Evolutionary conservation across 73 alveolate genomes (phyloP).

Genomic region (Paramecium primaurelia): DNA sequence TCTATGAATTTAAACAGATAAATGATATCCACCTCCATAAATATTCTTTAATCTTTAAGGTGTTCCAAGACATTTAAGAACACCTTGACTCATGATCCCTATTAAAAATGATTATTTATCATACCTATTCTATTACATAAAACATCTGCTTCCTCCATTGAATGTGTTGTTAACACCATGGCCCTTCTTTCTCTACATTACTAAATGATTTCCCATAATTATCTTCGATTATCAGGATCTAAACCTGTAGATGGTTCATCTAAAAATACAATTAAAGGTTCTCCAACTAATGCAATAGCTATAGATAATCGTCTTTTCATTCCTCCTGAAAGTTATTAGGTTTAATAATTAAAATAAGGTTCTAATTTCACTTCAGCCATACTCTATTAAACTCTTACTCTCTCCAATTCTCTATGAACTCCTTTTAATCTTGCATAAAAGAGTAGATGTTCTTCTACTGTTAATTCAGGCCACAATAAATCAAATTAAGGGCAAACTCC

Average conservation of each 20-base stretch:
- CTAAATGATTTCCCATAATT: constrained; percentile 91
- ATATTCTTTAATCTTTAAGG: constrained; percentile 46
- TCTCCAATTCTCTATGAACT: constrained; percentile 75
- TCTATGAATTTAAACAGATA: constrained; percentile 51
- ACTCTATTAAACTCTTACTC: constrained; percentile 71
- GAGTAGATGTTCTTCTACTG: constrained; percentile 91
- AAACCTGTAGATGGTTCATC: constrained; percentile 99
- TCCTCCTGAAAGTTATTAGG: constrained; percentile 92
- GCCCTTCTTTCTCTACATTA: constrained; percentile 87
- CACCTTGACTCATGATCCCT: constrained; percentile 69
- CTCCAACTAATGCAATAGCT: constrained; percentile 90
- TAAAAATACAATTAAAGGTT: constrained; percentile 89
- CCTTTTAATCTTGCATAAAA: constrained; percentile 95
- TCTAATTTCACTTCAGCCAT: constrained; percentile 92
- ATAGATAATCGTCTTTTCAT: constrained; percentile 96
- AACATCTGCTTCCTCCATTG: constrained; percentile 99
- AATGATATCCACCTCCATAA: constrained; percentile 69
- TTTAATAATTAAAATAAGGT: constrained; percentile 79
- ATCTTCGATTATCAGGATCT: constrained; percentile 96
- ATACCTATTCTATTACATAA: constrained; percentile 92
- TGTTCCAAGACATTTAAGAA: constrained; percentile 58
- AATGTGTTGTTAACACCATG: constrained; percentile 96
- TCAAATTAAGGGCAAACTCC: constrained; percentile 99
- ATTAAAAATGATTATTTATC: background rate
- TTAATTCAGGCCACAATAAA: constrained; percentile 89